Base-by-base conservation (phyloP, 73 alveolate genomes). In the Paramecium biaurelia region DNA sequence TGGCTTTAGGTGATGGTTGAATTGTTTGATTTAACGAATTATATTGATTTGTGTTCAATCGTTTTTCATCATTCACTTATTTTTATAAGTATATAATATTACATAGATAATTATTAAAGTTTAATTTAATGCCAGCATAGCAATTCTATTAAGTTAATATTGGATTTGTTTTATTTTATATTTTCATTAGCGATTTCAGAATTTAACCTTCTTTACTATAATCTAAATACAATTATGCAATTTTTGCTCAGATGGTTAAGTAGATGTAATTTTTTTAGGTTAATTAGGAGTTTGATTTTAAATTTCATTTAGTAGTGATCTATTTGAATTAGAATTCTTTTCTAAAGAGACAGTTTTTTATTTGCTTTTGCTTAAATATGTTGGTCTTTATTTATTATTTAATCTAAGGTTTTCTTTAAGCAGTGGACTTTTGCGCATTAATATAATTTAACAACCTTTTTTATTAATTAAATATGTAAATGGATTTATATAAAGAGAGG, bases 1-100 rank as follows among this genome's bases (percentile, higher is more conserved):
- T 79, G n/a, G 74, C 35, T 23, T 79, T 79, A 7, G 90, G 90
- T 5, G 90, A 79, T n/a, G 90, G 76, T n/a, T 79, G 14, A n/a
- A 24, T 53, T 20, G 90, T 79, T 47, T 38, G 32, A 45, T 45
- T 79, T 79, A 42, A 45, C 41, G 90, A 42, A 23, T 79, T 79
- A 12, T 21, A 79, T 37, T 35, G 10, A 20, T 72, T 72, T 28
- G 59, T 32, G 20, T 63, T 63, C 15, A 63, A 15, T 63, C 47
- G 26, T n/a, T 26, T 63, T 32, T 72, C 86, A 20, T 72, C 86
- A 72, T 23, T 42, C 10, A 6, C 58, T 28, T 1, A 20, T 5
- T 18, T 53, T 53, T 53, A 53, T 15, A 4, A 53, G 4, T 15
- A 4, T 20, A 53, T 53, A 18, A 53, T 18, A 53, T 7, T 53